These are phyloP conservation scores for Cordyceps cateniannulata DNA, from an alignment of 2,329 filamentous ascomycete genomes.

Conservation along the genomic window DNA sequence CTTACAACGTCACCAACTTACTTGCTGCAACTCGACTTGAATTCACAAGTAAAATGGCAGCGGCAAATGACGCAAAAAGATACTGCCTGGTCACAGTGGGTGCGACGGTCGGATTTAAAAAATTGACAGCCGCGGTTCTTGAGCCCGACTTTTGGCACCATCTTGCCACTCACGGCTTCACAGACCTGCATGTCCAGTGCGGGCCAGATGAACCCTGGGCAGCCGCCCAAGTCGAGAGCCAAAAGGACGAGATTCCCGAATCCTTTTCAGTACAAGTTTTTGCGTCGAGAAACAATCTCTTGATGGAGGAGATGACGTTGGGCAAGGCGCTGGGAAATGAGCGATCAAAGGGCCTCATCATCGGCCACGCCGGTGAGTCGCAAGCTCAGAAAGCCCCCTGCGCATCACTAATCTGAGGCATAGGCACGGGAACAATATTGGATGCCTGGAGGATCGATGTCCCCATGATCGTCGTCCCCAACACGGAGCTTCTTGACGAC, in stretches of 20 bases:
- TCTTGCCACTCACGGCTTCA: constrained; percentile 57
- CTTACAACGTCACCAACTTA: background rate
- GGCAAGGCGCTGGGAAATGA: constrained; percentile 42
- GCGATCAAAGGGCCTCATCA: constrained; percentile 61
- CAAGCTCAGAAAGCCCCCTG: background rate
- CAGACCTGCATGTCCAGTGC: constrained; percentile 71
- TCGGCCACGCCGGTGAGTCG: constrained; percentile 82
- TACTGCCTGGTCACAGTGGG: constrained; percentile 84
- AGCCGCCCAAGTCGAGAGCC: constrained; percentile 16
- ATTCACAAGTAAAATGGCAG: constrained; percentile 1
- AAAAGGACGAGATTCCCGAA: constrained; percentile 19
- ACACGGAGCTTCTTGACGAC: constrained; percentile 74
- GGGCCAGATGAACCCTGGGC: constrained; percentile 55
- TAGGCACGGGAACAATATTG: constrained; percentile 85
- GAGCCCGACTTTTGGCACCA: constrained; percentile 54
- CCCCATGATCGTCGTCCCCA: constrained; percentile 84
- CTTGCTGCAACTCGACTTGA: background rate
- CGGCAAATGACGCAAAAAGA: constrained; percentile 16
- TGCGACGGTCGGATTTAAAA: constrained; percentile 77
- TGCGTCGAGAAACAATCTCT: constrained; percentile 26
- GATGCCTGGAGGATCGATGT: constrained; percentile 69
- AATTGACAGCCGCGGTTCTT: constrained; percentile 62
- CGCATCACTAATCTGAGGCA: background rate
- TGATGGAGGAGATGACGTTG: constrained; percentile 44
- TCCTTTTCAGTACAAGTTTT: constrained; percentile 25